Evolutionary conservation across 768 basidiomycete species (phyloP).

Genomic region (Boletus tylopilopsis): DNA sequence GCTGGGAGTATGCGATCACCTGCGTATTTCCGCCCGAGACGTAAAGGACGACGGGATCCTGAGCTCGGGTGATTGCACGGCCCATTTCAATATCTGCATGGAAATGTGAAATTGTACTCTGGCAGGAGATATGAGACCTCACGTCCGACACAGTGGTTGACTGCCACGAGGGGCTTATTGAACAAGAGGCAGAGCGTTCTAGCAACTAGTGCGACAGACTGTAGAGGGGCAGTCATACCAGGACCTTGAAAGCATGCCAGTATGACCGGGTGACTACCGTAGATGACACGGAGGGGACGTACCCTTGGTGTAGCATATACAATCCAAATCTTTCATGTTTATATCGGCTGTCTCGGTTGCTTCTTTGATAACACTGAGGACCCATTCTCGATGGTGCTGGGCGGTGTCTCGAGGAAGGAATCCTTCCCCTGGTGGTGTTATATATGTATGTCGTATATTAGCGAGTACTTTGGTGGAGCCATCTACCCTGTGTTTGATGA

Average conservation of each 20-base stretch:
- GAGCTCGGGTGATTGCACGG: constrained; percentile 87
- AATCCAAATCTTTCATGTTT: constrained; percentile 78
- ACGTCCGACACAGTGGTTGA: constrained; percentile 99
- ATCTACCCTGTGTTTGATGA: constrained; percentile 79
- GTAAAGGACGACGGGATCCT: constrained; percentile 94
- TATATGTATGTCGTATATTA: constrained; percentile 97
- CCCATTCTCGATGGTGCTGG: constrained; percentile 94
- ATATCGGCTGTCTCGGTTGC: constrained; percentile 66
- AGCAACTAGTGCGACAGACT: constrained; percentile 92
- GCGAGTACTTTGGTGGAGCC: constrained; percentile 76
- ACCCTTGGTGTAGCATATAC: constrained; percentile 98
- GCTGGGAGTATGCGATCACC: constrained; percentile 97
- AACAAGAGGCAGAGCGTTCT: constrained; percentile 85
- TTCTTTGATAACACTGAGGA: constrained; percentile 72
- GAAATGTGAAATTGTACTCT: neutral
- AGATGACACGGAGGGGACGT: constrained; percentile 9
- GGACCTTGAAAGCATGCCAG: constrained; percentile 56
- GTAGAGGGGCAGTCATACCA: constrained; percentile 98
- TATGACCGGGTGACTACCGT: neutral
- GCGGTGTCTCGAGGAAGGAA: constrained; percentile 97
- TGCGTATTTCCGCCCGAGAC: constrained; percentile 99
- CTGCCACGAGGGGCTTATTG: constrained; percentile 88
- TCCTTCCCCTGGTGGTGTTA: constrained; percentile 97
- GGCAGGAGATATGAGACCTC: constrained; percentile 27
- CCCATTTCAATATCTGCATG: constrained; percentile 96